Conservation (phyloP, 2,329 filamentous ascomycete species). For the Beauveria sp. region DNA sequence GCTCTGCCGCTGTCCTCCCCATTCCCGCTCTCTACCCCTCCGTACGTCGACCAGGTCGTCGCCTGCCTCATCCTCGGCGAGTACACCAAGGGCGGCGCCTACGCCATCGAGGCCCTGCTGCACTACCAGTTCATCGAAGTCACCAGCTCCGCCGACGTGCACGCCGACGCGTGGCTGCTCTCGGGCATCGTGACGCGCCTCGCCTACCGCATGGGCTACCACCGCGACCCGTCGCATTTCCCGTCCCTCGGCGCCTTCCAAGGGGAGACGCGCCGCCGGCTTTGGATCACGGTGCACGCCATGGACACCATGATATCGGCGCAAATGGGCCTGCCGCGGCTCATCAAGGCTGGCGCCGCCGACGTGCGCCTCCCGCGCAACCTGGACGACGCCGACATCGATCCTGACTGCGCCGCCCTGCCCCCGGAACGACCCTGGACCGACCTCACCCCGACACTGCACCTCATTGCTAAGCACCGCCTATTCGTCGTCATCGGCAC, state of each 20-base stretch:
- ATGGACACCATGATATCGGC: constrained; percentile 38
- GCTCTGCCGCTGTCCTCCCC: constrained; percentile 16
- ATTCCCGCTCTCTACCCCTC: constrained; percentile 13
- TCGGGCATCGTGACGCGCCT: constrained; percentile 35
- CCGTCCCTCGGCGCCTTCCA: constrained; percentile 34
- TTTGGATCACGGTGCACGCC: constrained; percentile 36
- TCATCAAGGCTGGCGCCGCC: constrained; percentile 25
- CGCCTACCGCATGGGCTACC: constrained; percentile 41
- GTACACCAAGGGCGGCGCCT: constrained; percentile 32
- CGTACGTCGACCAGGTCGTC: constrained; percentile 24
- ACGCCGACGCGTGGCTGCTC: constrained; percentile 37
- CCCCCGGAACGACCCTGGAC: constrained; percentile 16
- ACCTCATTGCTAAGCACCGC: constrained; percentile 22
- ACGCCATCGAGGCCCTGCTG: constrained; percentile 37
- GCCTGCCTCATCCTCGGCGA: constrained; percentile 37
- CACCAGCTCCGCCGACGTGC: constrained; percentile 19
- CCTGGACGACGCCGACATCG: constrained; percentile 16
- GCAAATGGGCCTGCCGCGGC: constrained; percentile 40
- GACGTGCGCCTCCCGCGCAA: constrained; percentile 18
- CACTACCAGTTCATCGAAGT: constrained; percentile 31
- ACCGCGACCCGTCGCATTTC: constrained; percentile 35
- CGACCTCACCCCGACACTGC: constrained; percentile 16
- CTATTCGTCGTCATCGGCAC: constrained; percentile 17
- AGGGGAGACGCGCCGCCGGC: constrained; percentile 39
- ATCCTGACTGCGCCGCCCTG: constrained; percentile 5